A percentile compares a stretch with the other conserved stretches of the same genome.
phyloP scores from a whole-genome alignment of 495 filamentous ascomycete species.

The Hypoxylon lienhwacheense region DNA sequence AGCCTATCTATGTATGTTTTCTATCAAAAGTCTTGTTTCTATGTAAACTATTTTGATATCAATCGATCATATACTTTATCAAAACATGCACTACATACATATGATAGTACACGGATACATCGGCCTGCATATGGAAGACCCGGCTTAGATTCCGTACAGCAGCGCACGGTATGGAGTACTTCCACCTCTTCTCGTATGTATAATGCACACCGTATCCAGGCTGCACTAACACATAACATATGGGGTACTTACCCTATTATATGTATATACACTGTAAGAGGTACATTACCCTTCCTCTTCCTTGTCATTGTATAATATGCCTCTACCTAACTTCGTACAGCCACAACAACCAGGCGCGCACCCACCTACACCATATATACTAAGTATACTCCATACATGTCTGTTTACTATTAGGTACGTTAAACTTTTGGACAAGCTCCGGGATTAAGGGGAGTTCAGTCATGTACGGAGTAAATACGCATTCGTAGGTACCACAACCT shows the following conservation, averaged over 20 bases:
- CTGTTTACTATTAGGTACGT: too few species aligned
- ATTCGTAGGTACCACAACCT: conserved; percentile 11
- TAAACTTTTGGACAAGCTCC: too few species aligned
- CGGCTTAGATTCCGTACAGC: conserved; percentile 28
- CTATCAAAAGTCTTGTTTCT: conserved; percentile 21
- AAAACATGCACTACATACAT: conserved; percentile 20
- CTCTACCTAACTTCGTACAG: too few species aligned
- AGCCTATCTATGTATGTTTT: conserved; percentile 8
- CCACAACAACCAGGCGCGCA: too few species aligned
- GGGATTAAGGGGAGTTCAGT: neutral
- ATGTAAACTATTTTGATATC: conserved; percentile 14
- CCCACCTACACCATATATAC: too few species aligned
- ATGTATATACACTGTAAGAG: too few species aligned
- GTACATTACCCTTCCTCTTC: too few species aligned
- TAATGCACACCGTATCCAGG: conserved; percentile 11
- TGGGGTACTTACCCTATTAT: too few species aligned
- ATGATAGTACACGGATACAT: conserved; percentile 1
- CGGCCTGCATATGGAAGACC: conserved; percentile 11
- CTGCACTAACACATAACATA: conserved; percentile 3
- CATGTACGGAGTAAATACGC: neutral
- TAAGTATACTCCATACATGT: conserved; percentile 1
- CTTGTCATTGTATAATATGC: too few species aligned
- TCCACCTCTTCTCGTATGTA: conserved; percentile 5
- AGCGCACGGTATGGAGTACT: conserved; percentile 23
- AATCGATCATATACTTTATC: conserved; percentile 7